Evolutionary conservation across 2,329 filamentous ascomycete species (phyloP).

Genomic region (Colletotrichum abscissum): DNA sequence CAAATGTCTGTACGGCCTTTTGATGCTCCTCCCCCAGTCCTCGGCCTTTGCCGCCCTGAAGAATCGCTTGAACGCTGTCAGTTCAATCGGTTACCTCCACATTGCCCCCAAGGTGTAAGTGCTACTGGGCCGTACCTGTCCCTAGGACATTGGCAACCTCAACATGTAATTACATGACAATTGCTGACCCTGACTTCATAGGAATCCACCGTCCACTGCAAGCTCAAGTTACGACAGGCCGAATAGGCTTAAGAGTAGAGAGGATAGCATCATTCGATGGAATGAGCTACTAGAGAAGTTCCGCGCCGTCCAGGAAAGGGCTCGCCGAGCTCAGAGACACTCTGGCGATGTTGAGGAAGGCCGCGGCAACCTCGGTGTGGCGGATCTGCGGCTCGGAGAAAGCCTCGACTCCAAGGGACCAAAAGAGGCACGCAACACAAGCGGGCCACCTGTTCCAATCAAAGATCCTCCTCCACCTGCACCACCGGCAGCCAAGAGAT

Average conservation of each 20-base stretch:
- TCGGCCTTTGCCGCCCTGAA: conserved; percentile 97
- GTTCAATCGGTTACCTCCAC: conserved; percentile 95
- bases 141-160: conserved; percentile 37
- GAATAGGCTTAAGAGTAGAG: conserved; percentile 83
- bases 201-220: conserved; percentile 55
- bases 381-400: conserved; percentile 56
- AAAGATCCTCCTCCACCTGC: conserved; percentile 59
- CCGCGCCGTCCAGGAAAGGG: conserved; percentile 87
- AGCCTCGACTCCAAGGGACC: conserved; percentile 51
- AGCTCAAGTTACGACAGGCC: conserved; percentile 75
- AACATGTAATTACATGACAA: conserved; percentile 44
- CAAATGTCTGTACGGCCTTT: conserved; percentile 95
- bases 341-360: conserved; percentile 64
- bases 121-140: conserved; percentile 37
- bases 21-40: conserved; percentile 98
- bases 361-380: conserved; percentile 53
- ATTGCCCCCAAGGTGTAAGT: conserved; percentile 82
- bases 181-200: conserved; percentile 6
- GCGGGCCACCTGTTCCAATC: conserved; percentile 52
- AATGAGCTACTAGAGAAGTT: conserved; percentile 95
- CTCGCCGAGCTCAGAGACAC: conserved; percentile 75
- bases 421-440: conserved; percentile 52
- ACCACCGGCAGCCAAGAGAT: conserved; percentile 64
- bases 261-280: conserved; percentile 91
- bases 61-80: conserved; percentile 96